Base-by-base conservation (phyloP, 257 asterid species). In the Cynanchum wilfordii region DNA sequence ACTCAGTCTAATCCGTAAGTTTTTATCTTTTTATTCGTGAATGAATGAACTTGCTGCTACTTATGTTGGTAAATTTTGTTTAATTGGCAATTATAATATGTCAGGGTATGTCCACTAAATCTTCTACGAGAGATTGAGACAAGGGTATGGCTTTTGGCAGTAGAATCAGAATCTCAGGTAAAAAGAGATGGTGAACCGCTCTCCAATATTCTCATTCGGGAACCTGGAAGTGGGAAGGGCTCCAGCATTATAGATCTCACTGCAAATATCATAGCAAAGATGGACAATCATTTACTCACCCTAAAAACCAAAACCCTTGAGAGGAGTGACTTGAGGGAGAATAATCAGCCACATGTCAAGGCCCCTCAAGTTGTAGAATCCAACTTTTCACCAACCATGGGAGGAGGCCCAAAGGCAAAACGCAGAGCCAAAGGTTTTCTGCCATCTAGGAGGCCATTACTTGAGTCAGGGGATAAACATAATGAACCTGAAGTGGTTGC, bases 111-210 rank as follows among this genome's bases (percentile, higher is more conserved):
- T 80, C 96, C 99, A 1, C 79, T 92, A 76, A 89, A 88, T 81
- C 95, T 89, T 82, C 89, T 95, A 69, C 92, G 97, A 11, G 99
- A 95, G 85, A 90, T 95, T 65, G 99, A 95, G 86, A 95, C 98
- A 57, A 86, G 94, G 83, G 98, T 92, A 74, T 95, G 99, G 99
- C 93, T 95, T 80, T 84, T 95, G 85, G 99, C 97, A 66, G 98
- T 95, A 69, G 99, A 95, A 78, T 89, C 97, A 10, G 99, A 95
- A 81, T 85, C 93, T 76, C 99, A 86, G 82, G 87, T 82, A 78
- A 95, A 91, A 86, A 86, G 84, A 40, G 99, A 88, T 65, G 87
- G 89, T 80, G 99, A 89, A 76, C 73, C 78, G 68, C 73, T 84
- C 72, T 72, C 80, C 74, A 82, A 77, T 77, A 79, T 78, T 78